Conservation (phyloP, 306 rosid genomes). For the Rosa multiflora region DNA sequence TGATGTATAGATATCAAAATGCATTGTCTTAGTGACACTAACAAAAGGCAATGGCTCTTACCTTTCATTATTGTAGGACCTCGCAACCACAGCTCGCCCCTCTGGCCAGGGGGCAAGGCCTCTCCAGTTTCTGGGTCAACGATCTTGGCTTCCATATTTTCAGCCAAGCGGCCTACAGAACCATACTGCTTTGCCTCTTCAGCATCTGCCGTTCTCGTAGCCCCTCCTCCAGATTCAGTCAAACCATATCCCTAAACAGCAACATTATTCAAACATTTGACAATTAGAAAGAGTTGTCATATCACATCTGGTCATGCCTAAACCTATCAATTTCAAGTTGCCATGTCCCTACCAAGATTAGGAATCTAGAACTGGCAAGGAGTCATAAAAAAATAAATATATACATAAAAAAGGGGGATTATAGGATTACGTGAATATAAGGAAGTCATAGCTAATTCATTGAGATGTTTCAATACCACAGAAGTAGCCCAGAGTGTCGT, state of each 20-base stretch:
- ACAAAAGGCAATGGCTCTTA: neutral
- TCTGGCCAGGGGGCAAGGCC: conserved; percentile 60
- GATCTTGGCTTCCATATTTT: conserved; percentile 80
- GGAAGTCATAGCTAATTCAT: neutral
- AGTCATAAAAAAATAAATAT: neutral
- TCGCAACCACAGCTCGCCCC: conserved; percentile 85
- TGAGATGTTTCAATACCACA: neutral
- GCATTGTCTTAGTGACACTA: neutral
- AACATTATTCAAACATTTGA: neutral
- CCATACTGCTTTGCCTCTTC: conserved; percentile 57
- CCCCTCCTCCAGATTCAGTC: conserved; percentile 73
- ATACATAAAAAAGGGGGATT: neutral
- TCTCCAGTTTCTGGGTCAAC: conserved; percentile 71
- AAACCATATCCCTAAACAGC: conserved; percentile 79
- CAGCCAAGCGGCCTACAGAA: conserved; percentile 73
- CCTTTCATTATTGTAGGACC: conserved; percentile 89
- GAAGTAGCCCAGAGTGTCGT: neutral
- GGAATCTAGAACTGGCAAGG: neutral
- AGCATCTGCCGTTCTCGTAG: conserved; percentile 45
- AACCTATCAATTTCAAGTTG: neutral
- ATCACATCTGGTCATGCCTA: neutral
- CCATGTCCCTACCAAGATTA: neutral
- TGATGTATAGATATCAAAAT: neutral
- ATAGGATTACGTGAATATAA: neutral
- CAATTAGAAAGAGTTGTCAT: neutral